Evolutionary conservation across 768 basidiomycete genomes (phyloP).

Genomic region (Naganishia vishniacii): DNA sequence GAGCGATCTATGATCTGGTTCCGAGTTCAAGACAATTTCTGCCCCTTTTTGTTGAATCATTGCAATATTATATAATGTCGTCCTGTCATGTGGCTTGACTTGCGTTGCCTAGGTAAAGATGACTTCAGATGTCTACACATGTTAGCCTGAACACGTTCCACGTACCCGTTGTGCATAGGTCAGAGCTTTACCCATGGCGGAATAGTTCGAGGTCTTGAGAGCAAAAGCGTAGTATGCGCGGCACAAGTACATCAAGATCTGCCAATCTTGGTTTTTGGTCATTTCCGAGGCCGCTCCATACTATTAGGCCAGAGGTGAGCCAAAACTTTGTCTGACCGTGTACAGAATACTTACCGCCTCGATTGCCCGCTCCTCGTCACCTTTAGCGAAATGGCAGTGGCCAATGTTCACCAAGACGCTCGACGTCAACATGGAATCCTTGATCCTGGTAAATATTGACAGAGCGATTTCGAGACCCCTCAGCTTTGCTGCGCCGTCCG

Average conservation of each 20-base stretch:
- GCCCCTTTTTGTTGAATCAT: slow-evolving; percentile 97
- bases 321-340: not conserved
- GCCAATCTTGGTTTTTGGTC: slow-evolving; percentile 65
- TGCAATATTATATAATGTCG: slow-evolving; percentile 87
- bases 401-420: slow-evolving; percentile 95
- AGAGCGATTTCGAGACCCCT: slow-evolving; percentile 73
- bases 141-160: too few species aligned
- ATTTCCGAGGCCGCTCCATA: slow-evolving; percentile 86
- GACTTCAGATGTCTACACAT: not conserved
- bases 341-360: slow-evolving; percentile 65
- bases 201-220: slow-evolving; percentile 76
- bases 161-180: slow-evolving; percentile 48
- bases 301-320: slow-evolving; percentile 50
- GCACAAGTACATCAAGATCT: slow-evolving; percentile 76
- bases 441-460: slow-evolving; percentile 80
- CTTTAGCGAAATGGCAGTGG: slow-evolving; percentile 84
- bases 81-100: slow-evolving; percentile 79
- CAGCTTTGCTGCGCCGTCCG: slow-evolving; percentile 49
- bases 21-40: slow-evolving; percentile 73
- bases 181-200: slow-evolving; percentile 76
- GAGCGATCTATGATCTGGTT: slow-evolving; percentile 68
- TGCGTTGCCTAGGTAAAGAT: slow-evolving; percentile 63
- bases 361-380: slow-evolving; percentile 92
- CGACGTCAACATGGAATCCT: slow-evolving; percentile 74
- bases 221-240: slow-evolving; percentile 93